phyloP scores from a whole-genome alignment of 2,329 filamentous ascomycete genomes.

The Hypoxylon sp. region DNA sequence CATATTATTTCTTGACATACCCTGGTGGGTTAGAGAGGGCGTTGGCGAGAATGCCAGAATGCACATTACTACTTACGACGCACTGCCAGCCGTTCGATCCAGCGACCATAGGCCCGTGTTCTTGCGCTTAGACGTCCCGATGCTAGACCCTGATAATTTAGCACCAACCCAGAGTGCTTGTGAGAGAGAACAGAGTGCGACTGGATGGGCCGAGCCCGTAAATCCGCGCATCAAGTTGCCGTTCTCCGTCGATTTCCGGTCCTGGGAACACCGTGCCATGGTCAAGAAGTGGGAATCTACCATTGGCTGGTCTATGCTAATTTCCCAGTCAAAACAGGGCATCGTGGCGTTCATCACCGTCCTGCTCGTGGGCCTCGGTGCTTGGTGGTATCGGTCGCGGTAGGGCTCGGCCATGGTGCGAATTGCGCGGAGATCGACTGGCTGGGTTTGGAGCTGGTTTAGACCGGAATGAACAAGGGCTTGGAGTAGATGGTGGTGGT shows the following conservation, averaged over 20 bases:
- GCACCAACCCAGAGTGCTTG: constrained; percentile 46
- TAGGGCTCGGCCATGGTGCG: constrained; percentile 39
- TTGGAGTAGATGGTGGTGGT: constrained; percentile 5
- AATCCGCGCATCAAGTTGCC: constrained; percentile 56
- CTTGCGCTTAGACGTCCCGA: constrained; percentile 74
- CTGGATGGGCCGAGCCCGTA: constrained; percentile 15
- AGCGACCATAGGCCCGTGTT: constrained; percentile 91
- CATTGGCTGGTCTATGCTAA: constrained; percentile 66
- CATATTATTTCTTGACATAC: constrained; percentile 79
- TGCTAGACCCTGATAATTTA: constrained; percentile 60
- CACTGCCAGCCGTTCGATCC: constrained; percentile 81
- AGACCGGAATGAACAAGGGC: background rate
- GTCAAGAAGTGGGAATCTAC: constrained; percentile 52
- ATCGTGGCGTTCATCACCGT: constrained; percentile 59
- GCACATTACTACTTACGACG: constrained; percentile 74
- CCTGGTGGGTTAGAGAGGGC: constrained; percentile 59
- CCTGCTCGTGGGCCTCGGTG: constrained; percentile 56
- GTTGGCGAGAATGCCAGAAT: constrained; percentile 50
- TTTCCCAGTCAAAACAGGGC: constrained; percentile 66
- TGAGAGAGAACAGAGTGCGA: constrained; percentile 33
- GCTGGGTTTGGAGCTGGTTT: constrained; percentile 1
- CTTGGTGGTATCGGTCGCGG: constrained; percentile 58
- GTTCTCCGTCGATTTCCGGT: constrained; percentile 64
- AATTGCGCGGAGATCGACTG: constrained; percentile 10
- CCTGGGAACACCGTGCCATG: constrained; percentile 62